These are phyloP conservation scores for Monosporozyma servazzii DNA, from an alignment of 805 yeast species.

Conservation along the genomic window DNA sequence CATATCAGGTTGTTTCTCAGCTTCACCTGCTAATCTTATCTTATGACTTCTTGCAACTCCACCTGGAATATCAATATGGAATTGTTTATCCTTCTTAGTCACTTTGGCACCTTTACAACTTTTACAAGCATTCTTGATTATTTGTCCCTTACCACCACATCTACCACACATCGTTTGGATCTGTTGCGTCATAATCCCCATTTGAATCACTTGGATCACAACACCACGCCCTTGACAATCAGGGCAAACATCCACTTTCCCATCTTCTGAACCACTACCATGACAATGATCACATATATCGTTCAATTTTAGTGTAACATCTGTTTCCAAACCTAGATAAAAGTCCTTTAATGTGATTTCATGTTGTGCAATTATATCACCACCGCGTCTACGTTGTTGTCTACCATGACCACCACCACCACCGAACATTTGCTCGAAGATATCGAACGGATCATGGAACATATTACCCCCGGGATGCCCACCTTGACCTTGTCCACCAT, in stretches of 20 bases:
- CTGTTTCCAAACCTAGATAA: conserved; percentile 57
- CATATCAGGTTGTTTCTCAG: conserved; percentile 77
- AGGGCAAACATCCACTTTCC: conserved; percentile 52
- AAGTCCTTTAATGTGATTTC: conserved; percentile 54
- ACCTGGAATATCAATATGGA: conserved; percentile 53
- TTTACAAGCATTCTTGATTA: conserved; percentile 54
- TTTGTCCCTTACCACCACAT: conserved; percentile 72
- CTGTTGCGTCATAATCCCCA: conserved; percentile 87
- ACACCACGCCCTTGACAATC: conserved; percentile 74
- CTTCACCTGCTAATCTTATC: conserved; percentile 60
- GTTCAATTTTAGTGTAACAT: conserved; percentile 57
- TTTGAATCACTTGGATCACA: conserved; percentile 52
- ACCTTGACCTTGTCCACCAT: conserved; percentile 44
- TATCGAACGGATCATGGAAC: conserved; percentile 30
- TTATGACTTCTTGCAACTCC: conserved; percentile 59
- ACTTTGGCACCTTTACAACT: conserved; percentile 67
- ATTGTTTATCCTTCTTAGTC: conserved; percentile 43
- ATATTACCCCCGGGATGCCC: conserved; percentile 30
- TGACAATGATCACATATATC: conserved; percentile 68
- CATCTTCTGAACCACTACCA: conserved; percentile 83
- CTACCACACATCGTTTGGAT: conserved; percentile 69
- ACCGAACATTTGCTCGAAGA: conserved; percentile 29
- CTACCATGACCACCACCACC: conserved; percentile 28
- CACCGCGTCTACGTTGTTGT: conserved; percentile 44
- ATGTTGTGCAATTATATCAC: conserved; percentile 48